These are phyloP conservation scores for Neurospora sp. DNA, from an alignment of 495 filamentous ascomycete genomes.

Conservation along the genomic window DNA sequence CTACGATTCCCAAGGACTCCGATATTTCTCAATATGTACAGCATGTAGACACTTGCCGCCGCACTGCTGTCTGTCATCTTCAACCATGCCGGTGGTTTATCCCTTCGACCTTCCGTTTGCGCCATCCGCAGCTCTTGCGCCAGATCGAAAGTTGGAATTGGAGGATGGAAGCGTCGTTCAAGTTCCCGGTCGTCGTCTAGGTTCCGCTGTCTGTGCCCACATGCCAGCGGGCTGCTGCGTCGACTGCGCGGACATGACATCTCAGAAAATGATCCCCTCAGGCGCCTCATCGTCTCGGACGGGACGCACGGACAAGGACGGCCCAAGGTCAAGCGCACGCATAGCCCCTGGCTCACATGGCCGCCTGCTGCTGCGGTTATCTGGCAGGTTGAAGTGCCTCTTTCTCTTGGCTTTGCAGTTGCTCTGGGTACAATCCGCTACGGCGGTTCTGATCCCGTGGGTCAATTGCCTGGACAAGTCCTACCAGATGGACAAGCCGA, in stretches of 20 bases:
- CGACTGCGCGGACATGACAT: neutral
- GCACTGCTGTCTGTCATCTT: neutral
- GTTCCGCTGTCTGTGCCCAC: neutral
- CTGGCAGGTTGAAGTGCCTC: neutral
- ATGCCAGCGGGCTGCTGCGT: neutral
- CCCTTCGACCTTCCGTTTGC: neutral
- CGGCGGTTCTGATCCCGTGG: slow-evolving; percentile 47
- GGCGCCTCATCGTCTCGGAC: neutral
- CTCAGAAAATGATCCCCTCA: neutral
- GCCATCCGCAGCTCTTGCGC: neutral
- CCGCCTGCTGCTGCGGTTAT: neutral
- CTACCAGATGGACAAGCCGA: slow-evolving; percentile 38
- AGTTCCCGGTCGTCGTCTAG: neutral
- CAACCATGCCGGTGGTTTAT: slow-evolving; percentile 11
- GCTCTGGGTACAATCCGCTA: neutral
- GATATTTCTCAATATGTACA: slow-evolving; percentile 8
- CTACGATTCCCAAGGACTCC: neutral
- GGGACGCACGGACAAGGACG: neutral
- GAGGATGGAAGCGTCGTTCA: neutral
- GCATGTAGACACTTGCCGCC: slow-evolving; percentile 5
- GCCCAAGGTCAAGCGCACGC: neutral
- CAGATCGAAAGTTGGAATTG: neutral
- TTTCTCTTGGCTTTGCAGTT: neutral
- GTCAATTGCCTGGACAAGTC: slow-evolving; percentile 67
- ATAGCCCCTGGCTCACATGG: neutral